Conservation (phyloP, 2,329 filamentous ascomycete genomes). For the Gyromitra esculenta region DNA sequence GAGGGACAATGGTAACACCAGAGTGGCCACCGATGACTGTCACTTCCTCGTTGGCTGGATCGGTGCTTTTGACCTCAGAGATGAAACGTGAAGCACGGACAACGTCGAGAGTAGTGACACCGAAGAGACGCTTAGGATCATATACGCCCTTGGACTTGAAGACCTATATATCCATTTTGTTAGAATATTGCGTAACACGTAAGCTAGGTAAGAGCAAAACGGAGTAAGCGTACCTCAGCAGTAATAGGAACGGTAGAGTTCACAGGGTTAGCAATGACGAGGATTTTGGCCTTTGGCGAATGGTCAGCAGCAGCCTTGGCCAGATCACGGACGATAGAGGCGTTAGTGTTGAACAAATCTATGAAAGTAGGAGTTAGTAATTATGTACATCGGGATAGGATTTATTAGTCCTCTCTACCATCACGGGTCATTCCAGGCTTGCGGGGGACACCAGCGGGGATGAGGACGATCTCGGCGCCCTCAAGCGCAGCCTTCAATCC, state of each 20-base stretch:
- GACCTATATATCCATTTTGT: conserved; percentile 63
- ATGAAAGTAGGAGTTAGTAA: conserved; percentile 28
- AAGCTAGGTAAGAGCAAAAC: background rate
- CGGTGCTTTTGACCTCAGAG: conserved; percentile 87
- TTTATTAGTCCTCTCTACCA: conserved; percentile 63
- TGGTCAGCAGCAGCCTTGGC: conserved; percentile 92
- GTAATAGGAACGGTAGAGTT: conserved; percentile 99
- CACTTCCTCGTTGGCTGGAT: conserved; percentile 93
- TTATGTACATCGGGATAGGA: background rate
- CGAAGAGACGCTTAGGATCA: conserved; percentile 99
- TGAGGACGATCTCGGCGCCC: conserved; percentile 92
- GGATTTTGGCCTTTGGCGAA: conserved; percentile 89
- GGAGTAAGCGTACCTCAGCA: conserved; percentile 69
- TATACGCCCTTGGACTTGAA: conserved; percentile 96
- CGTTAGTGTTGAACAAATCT: conserved; percentile 99
- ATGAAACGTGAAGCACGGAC: conserved; percentile 98
- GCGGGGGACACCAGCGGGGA: conserved; percentile 97
- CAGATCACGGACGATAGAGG: conserved; percentile 97
- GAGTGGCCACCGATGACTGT: conserved; percentile 97
- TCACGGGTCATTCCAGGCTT: conserved; percentile 99
- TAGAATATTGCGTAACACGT: background rate
- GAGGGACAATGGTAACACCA: conserved; percentile 96
- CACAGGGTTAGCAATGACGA: conserved; percentile 99
- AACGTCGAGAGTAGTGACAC: conserved; percentile 98
- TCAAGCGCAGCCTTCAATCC: conserved; percentile 83